phyloP scores from a whole-genome alignment of 148 eudicot species.

The Silene latifolia region DNA sequence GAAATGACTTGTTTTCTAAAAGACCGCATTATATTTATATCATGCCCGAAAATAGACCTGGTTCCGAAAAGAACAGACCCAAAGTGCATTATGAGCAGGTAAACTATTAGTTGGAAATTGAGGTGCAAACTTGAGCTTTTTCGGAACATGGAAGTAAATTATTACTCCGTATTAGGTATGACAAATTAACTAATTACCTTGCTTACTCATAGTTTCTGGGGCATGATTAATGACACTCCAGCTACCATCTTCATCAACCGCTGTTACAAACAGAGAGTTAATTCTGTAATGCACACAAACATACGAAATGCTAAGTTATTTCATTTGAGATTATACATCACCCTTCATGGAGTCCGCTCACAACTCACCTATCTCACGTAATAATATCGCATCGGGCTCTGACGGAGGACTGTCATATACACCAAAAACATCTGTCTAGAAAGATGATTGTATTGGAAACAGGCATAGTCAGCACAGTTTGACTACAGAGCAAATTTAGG shows the following conservation, averaged over 20 bases:
- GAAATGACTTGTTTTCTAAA: no score
- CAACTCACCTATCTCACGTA: slow-evolving; percentile 88
- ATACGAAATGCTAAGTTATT: background rate
- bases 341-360: slow-evolving; percentile 25
- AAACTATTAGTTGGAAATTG: background rate
- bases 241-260: slow-evolving; percentile 78
- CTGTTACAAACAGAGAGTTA: slow-evolving; percentile 41
- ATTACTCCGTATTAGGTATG: background rate
- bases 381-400: slow-evolving; percentile 70
- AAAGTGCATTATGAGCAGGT: no score
- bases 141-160: background rate
- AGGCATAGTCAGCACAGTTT: background rate
- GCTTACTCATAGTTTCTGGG: slow-evolving; percentile 41
- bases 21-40: background rate
- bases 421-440: slow-evolving; percentile 90
- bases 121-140: background rate
- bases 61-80: background rate
- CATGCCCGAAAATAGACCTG: background rate
- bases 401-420: slow-evolving; percentile 95
- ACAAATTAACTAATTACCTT: slow-evolving; percentile 37
- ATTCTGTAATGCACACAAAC: slow-evolving; percentile 21
- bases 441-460: slow-evolving; percentile 39
- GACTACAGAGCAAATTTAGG: background rate
- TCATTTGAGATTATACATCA: background rate
- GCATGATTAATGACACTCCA: slow-evolving; percentile 74